Conservation (phyloP, 1,139 yeast genomes). For the Martiniozyma asiatica region DNA sequence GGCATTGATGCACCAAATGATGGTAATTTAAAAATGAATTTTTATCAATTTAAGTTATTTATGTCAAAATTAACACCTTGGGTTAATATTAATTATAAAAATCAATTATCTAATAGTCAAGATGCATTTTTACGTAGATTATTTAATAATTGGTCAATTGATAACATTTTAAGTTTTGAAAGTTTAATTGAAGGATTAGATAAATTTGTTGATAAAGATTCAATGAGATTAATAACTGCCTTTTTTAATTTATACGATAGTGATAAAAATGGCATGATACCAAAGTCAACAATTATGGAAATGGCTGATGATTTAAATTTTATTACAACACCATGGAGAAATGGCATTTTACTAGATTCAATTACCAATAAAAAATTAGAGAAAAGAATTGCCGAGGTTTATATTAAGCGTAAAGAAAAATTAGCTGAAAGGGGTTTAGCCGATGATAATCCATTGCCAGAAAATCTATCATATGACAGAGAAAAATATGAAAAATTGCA, state of each 20-base stretch:
- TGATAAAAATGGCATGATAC: conserved; percentile 49
- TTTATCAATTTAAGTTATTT: conserved; percentile 57
- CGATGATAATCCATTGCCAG: conserved; percentile 37
- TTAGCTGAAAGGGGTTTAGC: conserved; percentile 18
- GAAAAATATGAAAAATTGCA: conserved; percentile 59
- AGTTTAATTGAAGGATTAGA: conserved; percentile 69
- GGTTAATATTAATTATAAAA: conserved; percentile 32
- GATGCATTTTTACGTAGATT: conserved; percentile 49
- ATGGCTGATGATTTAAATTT: conserved; percentile 79
- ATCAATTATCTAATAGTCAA: conserved; percentile 9
- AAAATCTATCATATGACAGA: conserved; percentile 48
- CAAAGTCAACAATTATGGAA: conserved; percentile 68
- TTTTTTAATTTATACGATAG: conserved; percentile 68
- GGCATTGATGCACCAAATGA: conserved; percentile 60
- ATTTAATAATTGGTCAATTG: conserved; percentile 39
- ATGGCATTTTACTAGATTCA: conserved; percentile 47
- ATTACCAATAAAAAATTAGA: conserved; percentile 54
- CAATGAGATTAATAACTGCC: conserved; percentile 68
- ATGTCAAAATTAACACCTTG: conserved; percentile 78
- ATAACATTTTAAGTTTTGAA: conserved; percentile 41
- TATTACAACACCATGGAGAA: conserved; percentile 76
- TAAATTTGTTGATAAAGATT: conserved; percentile 54
- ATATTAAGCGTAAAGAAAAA: conserved; percentile 26
- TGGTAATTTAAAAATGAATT: conserved; percentile 46
- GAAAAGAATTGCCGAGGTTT: conserved; percentile 50